Conservation (phyloP, 805 yeast species). For the Candida piceae region DNA sequence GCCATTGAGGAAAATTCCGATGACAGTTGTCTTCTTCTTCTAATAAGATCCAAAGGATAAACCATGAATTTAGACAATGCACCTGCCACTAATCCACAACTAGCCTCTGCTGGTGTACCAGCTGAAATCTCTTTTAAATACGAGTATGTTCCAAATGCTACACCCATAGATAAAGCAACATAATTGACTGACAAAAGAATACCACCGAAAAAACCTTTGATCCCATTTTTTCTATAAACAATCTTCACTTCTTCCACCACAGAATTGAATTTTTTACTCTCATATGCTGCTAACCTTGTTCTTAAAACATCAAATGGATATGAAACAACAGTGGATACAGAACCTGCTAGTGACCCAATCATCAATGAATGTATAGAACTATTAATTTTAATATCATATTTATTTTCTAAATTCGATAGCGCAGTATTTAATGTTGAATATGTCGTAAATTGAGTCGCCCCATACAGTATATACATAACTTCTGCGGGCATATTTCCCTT, state of each 20-base stretch:
- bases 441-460: constrained; percentile 77
- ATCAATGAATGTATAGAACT: constrained; percentile 41
- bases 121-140: constrained; percentile 34
- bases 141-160: constrained; percentile 70
- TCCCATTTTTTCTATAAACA: constrained; percentile 33
- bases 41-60: constrained; percentile 81
- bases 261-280: constrained; percentile 30
- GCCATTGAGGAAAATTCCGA: constrained; percentile 12
- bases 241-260: constrained; percentile 29
- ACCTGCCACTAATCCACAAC: constrained; percentile 76
- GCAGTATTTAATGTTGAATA: constrained; percentile 51
- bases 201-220: constrained; percentile 46
- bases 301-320: constrained; percentile 91
- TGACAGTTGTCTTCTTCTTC: constrained; percentile 70
- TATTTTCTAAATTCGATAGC: constrained; percentile 30
- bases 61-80: constrained; percentile 63
- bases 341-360: constrained; percentile 77
- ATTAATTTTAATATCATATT: constrained; percentile 22
- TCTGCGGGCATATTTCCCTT: constrained; percentile 95
- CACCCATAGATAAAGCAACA: constrained; percentile 65
- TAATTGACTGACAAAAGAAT: constrained; percentile 49
- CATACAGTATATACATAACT: constrained; percentile 76
- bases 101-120: constrained; percentile 41
- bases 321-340: constrained; percentile 63
- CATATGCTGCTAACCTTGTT: constrained; percentile 76